Percentiles rank a stretch among this genome's conserved stretches.
These are phyloP conservation scores for Pseudozyma hubeiensis DNA, from an alignment of 1,284 basidiomycete genomes.

Conservation along the genomic window DNA sequence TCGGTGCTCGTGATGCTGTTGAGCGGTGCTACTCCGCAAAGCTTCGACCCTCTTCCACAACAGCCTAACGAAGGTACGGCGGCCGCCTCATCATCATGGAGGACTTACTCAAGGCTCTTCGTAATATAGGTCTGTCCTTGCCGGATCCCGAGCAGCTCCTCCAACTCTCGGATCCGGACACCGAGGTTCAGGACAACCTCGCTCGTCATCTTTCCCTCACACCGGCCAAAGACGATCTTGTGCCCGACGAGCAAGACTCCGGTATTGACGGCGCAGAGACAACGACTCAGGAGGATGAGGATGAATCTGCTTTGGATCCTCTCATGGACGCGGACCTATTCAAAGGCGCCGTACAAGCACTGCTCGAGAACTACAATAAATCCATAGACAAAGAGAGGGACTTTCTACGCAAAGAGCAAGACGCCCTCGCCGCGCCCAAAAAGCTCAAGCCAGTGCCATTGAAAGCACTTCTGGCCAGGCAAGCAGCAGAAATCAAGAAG, in stretches of 20 bases:
- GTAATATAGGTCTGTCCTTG: constrained; percentile 55
- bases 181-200: constrained; percentile 57
- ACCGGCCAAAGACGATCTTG: constrained; percentile 28
- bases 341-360: constrained; percentile 61
- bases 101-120: constrained; percentile 61
- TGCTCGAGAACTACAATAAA: constrained; percentile 63
- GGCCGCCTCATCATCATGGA: constrained; percentile 46
- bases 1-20: neutral
- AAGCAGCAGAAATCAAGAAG: constrained; percentile 58
- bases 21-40: neutral
- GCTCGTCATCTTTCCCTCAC: constrained; percentile 60
- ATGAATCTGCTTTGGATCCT: constrained; percentile 27
- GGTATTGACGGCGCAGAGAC: neutral
- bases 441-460: constrained; percentile 57
- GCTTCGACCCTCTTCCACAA: neutral
- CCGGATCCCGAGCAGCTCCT: constrained; percentile 62
- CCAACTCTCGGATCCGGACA: constrained; percentile 58
- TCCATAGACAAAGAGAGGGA: constrained; percentile 55
- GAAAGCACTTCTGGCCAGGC: constrained; percentile 57
- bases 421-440: constrained; percentile 33
- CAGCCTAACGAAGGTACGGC: neutral
- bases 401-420: constrained; percentile 31
- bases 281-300: constrained; percentile 7
- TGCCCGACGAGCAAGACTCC: constrained; percentile 14
- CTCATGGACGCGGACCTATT: constrained; percentile 64